Conservation (phyloP, 176 grass and related monocot genomes). For the Triticum monococcum region DNA sequence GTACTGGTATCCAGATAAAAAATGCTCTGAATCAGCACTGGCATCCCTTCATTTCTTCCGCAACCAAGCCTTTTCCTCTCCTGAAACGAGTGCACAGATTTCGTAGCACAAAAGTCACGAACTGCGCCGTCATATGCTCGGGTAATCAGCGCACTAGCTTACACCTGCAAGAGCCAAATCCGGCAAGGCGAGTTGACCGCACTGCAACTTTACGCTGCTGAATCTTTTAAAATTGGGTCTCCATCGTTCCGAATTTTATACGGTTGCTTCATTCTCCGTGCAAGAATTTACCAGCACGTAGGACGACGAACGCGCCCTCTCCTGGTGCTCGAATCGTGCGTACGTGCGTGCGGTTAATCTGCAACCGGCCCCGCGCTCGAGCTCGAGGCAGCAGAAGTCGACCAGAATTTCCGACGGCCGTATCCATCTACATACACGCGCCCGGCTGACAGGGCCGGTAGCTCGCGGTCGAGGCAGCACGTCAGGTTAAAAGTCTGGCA, state of each 20-base stretch:
- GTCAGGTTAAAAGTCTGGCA: conserved; percentile 24
- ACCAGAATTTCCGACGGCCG: background rate
- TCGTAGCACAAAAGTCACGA: no score
- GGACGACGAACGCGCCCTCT: background rate
- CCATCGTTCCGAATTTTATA: background rate
- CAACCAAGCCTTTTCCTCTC: no score
- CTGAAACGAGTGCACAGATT: no score
- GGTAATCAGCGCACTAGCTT: background rate
- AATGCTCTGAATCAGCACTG: no score
- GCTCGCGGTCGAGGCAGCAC: conserved; percentile 23
- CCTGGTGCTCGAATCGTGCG: background rate
- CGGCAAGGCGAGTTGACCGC: background rate
- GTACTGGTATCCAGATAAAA: no score
- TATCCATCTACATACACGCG: background rate
- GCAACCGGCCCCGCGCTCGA: background rate
- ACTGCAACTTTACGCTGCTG: background rate
- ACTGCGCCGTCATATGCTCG: background rate
- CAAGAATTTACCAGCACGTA: background rate
- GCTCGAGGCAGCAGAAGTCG: conserved; percentile 4
- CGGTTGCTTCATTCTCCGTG: background rate
- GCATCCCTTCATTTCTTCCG: no score
- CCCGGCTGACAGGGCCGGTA: conserved; percentile 42
- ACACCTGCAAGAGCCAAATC: background rate
- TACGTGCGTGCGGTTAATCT: background rate
- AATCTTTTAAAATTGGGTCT: background rate